Conservation (phyloP, 2,329 filamentous ascomycete species). For the Sporothrix brasiliensis region DNA sequence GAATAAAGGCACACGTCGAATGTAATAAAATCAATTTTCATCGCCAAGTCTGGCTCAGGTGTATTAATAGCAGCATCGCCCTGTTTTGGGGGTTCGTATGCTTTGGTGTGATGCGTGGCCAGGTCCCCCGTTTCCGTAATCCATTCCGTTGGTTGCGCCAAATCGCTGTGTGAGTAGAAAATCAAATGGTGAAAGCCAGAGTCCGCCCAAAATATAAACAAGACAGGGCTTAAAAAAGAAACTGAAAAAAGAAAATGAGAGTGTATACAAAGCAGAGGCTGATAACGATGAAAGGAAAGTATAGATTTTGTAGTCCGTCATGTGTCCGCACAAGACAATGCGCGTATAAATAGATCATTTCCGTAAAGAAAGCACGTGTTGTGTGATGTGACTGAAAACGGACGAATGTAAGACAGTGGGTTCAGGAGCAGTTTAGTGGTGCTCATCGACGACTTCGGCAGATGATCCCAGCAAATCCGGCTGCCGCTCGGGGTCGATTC, state of each 20-base stretch:
- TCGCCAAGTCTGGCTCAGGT: conserved; percentile 1
- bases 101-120: conserved; percentile 6
- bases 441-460: conserved; percentile 57
- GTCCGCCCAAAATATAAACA: neutral
- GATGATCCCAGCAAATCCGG: conserved; percentile 56
- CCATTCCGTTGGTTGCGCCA: conserved; percentile 29
- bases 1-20: neutral
- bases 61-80: conserved; percentile 12
- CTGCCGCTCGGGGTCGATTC: conserved; percentile 54
- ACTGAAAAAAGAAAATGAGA: neutral
- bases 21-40: conserved; percentile 1
- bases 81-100: neutral
- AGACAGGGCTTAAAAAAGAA: conserved; percentile 10
- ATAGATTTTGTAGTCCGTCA: neutral
- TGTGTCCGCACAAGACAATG: neutral
- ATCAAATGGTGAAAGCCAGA: neutral
- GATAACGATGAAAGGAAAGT: conserved; percentile 17
- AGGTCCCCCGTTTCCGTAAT: neutral
- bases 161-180: conserved; percentile 26
- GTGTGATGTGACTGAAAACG: neutral
- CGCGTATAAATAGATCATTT: neutral
- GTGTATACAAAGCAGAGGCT: conserved; percentile 5
- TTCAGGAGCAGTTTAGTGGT: neutral
- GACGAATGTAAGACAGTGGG: neutral
- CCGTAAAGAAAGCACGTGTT: neutral